Conservation (phyloP, 768 basidiomycete species). For the Rhodosporidiobolus odoratus region DNA sequence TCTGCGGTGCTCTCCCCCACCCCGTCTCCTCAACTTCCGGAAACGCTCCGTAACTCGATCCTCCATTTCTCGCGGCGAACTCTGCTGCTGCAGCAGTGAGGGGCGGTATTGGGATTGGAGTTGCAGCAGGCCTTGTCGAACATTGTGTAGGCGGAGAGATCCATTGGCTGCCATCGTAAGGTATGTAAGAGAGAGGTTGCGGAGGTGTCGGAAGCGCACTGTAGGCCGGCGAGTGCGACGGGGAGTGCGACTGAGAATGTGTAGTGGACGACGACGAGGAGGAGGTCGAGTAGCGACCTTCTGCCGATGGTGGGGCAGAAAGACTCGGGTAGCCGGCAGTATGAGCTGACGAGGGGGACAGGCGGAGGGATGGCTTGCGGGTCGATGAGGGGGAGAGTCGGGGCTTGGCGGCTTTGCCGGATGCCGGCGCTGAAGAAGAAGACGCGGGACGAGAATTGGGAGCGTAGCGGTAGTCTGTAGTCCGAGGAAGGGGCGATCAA, state of each 20-base stretch:
- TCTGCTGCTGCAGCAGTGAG: background rate
- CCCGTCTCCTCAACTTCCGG: background rate
- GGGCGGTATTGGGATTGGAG: background rate
- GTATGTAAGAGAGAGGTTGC: background rate
- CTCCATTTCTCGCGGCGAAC: no score
- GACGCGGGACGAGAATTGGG: background rate
- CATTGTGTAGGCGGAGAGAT: background rate
- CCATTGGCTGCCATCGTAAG: background rate
- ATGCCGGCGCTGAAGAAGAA: background rate
- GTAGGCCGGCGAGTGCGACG: background rate
- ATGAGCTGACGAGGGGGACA: background rate
- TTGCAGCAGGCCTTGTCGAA: background rate
- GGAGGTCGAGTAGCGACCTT: background rate
- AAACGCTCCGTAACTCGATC: no score
- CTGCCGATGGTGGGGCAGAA: background rate
- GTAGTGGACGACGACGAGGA: background rate
- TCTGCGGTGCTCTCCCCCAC: background rate
- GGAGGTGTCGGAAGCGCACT: background rate
- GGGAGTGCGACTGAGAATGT: background rate
- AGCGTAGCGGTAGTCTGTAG: slow-evolving; percentile 19
- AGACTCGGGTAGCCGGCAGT: background rate
- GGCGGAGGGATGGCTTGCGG: background rate
- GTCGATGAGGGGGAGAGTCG: background rate
- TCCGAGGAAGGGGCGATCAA: background rate
- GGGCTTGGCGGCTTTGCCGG: background rate